These are phyloP conservation scores for Suillus plorans DNA, from an alignment of 768 basidiomycete genomes.

Conservation along the genomic window DNA sequence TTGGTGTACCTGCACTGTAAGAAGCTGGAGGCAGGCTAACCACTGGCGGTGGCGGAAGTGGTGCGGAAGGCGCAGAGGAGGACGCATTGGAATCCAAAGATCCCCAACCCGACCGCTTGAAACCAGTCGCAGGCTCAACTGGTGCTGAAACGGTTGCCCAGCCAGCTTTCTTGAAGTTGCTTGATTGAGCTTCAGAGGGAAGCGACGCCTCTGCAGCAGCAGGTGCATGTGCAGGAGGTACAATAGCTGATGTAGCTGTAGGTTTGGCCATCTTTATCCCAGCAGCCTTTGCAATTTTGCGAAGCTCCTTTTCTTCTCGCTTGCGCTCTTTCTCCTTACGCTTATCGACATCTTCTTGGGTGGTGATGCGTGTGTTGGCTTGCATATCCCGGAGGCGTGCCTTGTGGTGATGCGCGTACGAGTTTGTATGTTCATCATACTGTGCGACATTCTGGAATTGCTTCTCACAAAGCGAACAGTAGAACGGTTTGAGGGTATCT, in stretches of 20 bases:
- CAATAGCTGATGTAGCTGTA: constrained; percentile 17
- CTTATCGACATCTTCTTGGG: constrained; percentile 66
- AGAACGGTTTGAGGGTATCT: constrained; percentile 69
- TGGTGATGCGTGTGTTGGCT: constrained; percentile 63
- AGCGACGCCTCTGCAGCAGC: constrained; percentile 19
- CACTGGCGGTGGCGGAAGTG: constrained; percentile 9
- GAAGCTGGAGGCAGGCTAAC: constrained; percentile 16
- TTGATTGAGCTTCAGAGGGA: constrained; percentile 20
- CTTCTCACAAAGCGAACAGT: constrained; percentile 82
- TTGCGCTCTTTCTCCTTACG: constrained; percentile 85
- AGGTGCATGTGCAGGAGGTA: constrained; percentile 19
- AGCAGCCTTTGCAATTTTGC: constrained; percentile 79
- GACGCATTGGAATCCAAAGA: constrained; percentile 22
- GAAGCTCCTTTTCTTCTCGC: constrained; percentile 81
- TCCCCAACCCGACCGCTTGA: constrained; percentile 18
- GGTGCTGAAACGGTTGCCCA: constrained; percentile 42
- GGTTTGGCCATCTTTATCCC: constrained; percentile 65
- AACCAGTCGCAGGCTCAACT: constrained; percentile 13
- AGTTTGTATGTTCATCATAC: constrained; percentile 89
- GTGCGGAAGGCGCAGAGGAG: constrained; percentile 23
- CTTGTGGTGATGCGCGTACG: constrained; percentile 86
- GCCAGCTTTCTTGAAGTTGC: constrained; percentile 44
- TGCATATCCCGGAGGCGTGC: constrained; percentile 83
- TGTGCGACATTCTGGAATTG: constrained; percentile 85
- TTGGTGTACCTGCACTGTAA: constrained; percentile 32